phyloP scores from a whole-genome alignment of 1,284 basidiomycete species.

The Agaricales sp. region DNA sequence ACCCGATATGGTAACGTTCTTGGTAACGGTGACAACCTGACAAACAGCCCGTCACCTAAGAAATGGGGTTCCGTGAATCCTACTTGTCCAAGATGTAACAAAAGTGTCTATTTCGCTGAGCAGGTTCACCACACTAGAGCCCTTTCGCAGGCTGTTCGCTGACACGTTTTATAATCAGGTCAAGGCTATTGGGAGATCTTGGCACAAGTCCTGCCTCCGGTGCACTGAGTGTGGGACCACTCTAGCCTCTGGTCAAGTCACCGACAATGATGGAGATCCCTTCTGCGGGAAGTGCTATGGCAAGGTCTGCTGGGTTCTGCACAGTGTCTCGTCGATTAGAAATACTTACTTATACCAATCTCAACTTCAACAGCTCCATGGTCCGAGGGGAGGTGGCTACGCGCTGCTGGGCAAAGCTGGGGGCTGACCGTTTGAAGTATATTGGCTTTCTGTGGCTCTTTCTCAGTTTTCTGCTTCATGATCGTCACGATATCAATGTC shows the following conservation, averaged over 20 bases:
- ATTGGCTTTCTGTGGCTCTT: neutral
- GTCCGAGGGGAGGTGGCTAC: conserved; percentile 65
- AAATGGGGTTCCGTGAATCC: conserved; percentile 38
- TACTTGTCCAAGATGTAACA: conserved; percentile 43
- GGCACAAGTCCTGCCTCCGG: conserved; percentile 64
- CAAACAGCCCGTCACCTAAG: conserved; percentile 19
- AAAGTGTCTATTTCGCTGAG: conserved; percentile 57
- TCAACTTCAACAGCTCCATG: conserved; percentile 41
- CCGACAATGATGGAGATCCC: conserved; percentile 64
- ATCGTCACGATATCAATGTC: neutral
- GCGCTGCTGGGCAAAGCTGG: conserved; percentile 55
- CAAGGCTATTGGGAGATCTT: conserved; percentile 68
- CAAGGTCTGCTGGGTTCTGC: conserved; percentile 46
- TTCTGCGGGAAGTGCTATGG: conserved; percentile 62
- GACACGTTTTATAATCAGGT: too few relatives aligned
- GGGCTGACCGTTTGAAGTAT: neutral
- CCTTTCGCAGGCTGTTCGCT: too few relatives aligned
- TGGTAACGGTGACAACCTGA: conserved; percentile 15
- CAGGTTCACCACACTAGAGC: conserved; percentile 26
- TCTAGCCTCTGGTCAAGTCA: conserved; percentile 57
- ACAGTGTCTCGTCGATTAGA: conserved; percentile 1
- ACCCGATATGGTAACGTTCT: conserved; percentile 42
- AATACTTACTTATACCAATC: conserved; percentile 4
- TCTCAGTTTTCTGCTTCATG: neutral
- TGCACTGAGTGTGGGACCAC: conserved; percentile 57